phyloP scores from a whole-genome alignment of 169 alveolate species.

The Eimeria falciformis region DNA sequence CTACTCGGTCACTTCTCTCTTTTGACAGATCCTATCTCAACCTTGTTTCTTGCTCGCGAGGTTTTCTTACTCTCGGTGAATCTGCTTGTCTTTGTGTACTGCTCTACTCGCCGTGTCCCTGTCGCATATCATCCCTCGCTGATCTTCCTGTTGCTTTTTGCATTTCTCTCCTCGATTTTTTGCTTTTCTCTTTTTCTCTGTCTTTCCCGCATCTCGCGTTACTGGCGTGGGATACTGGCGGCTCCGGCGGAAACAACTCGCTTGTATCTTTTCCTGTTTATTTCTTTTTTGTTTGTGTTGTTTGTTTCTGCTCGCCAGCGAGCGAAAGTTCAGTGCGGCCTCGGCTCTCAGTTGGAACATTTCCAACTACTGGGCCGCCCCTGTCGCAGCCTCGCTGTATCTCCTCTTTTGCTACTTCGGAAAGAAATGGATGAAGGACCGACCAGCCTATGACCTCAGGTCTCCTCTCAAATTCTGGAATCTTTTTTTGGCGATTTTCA shows the following conservation, averaged over 20 bases:
- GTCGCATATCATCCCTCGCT: no score
- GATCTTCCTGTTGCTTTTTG: no score
- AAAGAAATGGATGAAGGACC: conserved; percentile 80
- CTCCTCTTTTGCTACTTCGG: conserved; percentile 84
- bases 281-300: not conserved
- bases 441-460: conserved; percentile 80
- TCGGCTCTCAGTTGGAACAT: conserved; percentile 30
- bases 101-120: not conserved
- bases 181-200: no score
- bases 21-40: no score
- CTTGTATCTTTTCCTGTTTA: not conserved
- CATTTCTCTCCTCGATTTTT: no score
- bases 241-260: not conserved
- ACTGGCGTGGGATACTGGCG: not conserved
- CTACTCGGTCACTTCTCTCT: not conserved
- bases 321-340: conserved; percentile 14
- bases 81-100: not conserved
- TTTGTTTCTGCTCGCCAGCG: conserved; percentile 44
- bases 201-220: not conserved
- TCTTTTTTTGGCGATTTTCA: conserved; percentile 83
- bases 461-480: conserved; percentile 85
- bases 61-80: not conserved
- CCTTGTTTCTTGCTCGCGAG: not conserved
- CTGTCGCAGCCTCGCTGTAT: conserved; percentile 79
- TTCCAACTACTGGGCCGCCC: conserved; percentile 80